Conservation (phyloP, 164 flowering plant genomes). For the Annona cherimola region DNA sequence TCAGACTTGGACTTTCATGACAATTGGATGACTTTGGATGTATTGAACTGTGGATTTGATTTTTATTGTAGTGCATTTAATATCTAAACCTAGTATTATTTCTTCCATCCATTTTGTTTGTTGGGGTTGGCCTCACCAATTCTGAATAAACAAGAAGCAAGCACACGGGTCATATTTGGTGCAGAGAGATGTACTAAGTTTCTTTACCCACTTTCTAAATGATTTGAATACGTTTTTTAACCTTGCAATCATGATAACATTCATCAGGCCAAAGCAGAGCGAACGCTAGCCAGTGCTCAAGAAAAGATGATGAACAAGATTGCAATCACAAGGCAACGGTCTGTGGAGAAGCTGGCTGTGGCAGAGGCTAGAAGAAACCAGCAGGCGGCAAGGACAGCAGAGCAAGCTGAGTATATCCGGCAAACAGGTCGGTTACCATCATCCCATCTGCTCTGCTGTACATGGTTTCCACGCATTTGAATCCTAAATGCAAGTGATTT, state of each 20-base stretch:
- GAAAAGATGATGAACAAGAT: conserved; percentile 75
- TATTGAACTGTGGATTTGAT: no score
- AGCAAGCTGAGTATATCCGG: conserved; percentile 66
- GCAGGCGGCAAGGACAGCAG: conserved; percentile 56
- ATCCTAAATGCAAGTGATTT: background rate
- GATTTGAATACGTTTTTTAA: background rate
- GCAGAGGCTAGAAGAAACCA: conserved; percentile 58
- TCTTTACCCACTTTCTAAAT: no score
- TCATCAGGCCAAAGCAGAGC: conserved; percentile 62
- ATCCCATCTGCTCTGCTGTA: conserved; percentile 47
- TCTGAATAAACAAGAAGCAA: no score
- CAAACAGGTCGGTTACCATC: conserved; percentile 68
- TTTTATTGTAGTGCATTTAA: no score
- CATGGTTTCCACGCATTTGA: conserved; percentile 34
- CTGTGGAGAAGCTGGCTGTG: conserved; percentile 62
- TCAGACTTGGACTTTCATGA: no score
- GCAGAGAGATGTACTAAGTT: background rate
- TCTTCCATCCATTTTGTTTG: no score
- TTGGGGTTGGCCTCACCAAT: no score
- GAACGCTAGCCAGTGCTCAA: conserved; percentile 63
- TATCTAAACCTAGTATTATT: no score
- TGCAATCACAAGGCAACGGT: conserved; percentile 56
- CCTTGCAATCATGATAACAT: background rate
- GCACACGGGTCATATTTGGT: background rate
- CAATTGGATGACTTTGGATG: no score